phyloP scores from a whole-genome alignment of 2,329 filamentous ascomycete species.

The Penicillium sp. region DNA sequence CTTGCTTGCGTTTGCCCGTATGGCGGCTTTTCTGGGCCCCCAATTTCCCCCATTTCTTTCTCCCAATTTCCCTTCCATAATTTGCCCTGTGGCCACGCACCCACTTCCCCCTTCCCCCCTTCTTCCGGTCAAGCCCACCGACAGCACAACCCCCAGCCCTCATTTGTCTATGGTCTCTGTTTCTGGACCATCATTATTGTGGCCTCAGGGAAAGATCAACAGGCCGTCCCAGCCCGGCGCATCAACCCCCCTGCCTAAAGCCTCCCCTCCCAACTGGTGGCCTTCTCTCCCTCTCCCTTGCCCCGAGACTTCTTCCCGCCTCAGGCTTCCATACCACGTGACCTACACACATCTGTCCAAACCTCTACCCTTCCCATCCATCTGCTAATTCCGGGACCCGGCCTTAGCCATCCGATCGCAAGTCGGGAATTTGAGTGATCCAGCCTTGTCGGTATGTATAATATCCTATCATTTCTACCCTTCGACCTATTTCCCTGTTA shows the following conservation, averaged over 20 bases:
- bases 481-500: neutral
- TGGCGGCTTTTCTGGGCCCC: slow-evolving; percentile 6
- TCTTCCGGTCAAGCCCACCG: slow-evolving; percentile 15
- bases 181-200: slow-evolving; percentile 15
- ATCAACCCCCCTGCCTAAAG: slow-evolving; percentile 2
- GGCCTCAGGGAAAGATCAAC: slow-evolving; percentile 13
- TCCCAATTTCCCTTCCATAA: slow-evolving; percentile 2
- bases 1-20: slow-evolving; percentile 15
- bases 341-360: slow-evolving; percentile 26
- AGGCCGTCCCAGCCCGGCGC: slow-evolving; percentile 2
- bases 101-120: slow-evolving; percentile 6
- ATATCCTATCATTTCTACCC: slow-evolving; percentile 15
- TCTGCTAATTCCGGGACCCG: slow-evolving; percentile 39
- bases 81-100: slow-evolving; percentile 27
- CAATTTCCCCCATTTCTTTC: neutral
- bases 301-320: slow-evolving; percentile 14
- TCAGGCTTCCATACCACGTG: slow-evolving; percentile 28
- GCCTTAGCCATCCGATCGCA: slow-evolving; percentile 41
- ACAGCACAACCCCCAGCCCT: slow-evolving; percentile 15
- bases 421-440: slow-evolving; percentile 43
- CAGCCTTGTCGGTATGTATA: slow-evolving; percentile 47
- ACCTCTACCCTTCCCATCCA: slow-evolving; percentile 33
- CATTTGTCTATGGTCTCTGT: slow-evolving; percentile 13
- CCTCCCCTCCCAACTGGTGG: neutral
- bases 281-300: neutral